Evolutionary conservation across 352 stramenopile species (phyloP).

Genomic region (Peronospora belbahrii): DNA sequence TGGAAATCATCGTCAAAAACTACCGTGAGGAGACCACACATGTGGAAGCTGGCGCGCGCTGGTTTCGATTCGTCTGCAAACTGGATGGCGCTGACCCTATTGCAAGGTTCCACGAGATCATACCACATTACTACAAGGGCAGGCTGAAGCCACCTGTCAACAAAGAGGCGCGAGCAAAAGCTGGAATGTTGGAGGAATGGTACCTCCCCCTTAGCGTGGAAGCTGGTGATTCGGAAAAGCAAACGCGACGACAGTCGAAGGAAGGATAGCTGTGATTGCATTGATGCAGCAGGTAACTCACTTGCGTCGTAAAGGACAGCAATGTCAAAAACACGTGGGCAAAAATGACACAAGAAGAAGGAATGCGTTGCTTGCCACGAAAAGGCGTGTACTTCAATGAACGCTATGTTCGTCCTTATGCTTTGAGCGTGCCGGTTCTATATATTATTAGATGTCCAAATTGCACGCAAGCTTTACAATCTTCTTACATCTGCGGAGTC

Average conservation of each 20-base stretch:
- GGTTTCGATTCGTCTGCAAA: constrained; percentile 37
- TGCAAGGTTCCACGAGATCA: constrained; percentile 39
- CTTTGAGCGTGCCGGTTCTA: too few species aligned
- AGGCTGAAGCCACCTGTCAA: constrained; percentile 55
- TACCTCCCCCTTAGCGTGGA: constrained; percentile 32
- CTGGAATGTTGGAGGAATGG: constrained; percentile 41
- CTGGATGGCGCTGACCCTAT: constrained; percentile 26
- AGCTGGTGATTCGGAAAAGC: constrained; percentile 1
- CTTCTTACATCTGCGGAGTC: too few species aligned
- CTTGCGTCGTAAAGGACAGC: constrained; percentile 96
- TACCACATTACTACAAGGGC: constrained; percentile 43
- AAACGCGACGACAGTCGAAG: constrained; percentile 2
- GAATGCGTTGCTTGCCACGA: too few species aligned
- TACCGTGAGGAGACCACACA: constrained; percentile 47
- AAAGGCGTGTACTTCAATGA: too few species aligned
- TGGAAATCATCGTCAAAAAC: constrained; percentile 44
- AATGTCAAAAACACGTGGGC: too few species aligned
- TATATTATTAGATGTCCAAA: too few species aligned
- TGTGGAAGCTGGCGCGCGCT: constrained; percentile 32
- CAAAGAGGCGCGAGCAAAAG: constrained; percentile 34
- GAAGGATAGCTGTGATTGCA: constrained; percentile 9
- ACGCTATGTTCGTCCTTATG: too few species aligned
- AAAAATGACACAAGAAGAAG: too few species aligned
- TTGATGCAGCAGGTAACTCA: constrained; percentile 8
- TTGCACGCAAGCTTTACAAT: too few species aligned